Base-by-base conservation (phyloP, 1,284 basidiomycete genomes). In the Ustilago shanxiensis region DNA sequence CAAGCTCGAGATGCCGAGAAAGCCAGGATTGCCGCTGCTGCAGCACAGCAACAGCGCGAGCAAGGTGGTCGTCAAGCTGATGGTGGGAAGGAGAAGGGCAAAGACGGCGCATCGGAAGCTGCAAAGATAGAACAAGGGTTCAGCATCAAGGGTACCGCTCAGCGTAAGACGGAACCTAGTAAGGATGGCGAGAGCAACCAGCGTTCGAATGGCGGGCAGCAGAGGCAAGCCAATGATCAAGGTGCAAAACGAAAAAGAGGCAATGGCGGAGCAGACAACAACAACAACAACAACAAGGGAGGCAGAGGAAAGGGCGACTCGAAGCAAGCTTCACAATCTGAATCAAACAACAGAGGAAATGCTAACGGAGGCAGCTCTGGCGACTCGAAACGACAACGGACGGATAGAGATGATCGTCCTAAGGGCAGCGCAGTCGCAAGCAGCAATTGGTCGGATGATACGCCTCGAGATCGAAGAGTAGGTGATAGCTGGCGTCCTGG, bases 121-220 rank as follows among this genome's bases (percentile, higher is more conserved):
- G 18, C 24, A 22, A 24, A 29, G 29, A 35, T 6, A 2, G 41
- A 57, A 11, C 72, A 75, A 20, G 72, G 72, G 0, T 56, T 75
- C 28, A 75, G 72, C 56, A 75, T 75, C 64, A 75, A 75, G 33
- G 72, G 72, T 9, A 39, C 63, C 18, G 72, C 72, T 10, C 72
- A 71, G 64, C 66, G 72, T 5, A 60, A 58, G 14, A 35, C 58
- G 2, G 65, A 65, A 22, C 60, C 70, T 33, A 31, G 28, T 20
- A 22, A 53, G 20, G n/a, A 57, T 22, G 41, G 28, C 3, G 26
- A 41, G 44, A 37, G 24, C 59, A 57, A 59, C 22, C 57, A 59
- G 47, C 18, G 28, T 8, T 41, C 47, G 41, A 44, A 44, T 49
- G 14, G 47, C 13, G 24, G 26, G 14, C 47, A n/a, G 41, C 55